Evolutionary conservation across 2,329 filamentous ascomycete genomes (phyloP).

Genomic region (Sarocladium oryzae): DNA sequence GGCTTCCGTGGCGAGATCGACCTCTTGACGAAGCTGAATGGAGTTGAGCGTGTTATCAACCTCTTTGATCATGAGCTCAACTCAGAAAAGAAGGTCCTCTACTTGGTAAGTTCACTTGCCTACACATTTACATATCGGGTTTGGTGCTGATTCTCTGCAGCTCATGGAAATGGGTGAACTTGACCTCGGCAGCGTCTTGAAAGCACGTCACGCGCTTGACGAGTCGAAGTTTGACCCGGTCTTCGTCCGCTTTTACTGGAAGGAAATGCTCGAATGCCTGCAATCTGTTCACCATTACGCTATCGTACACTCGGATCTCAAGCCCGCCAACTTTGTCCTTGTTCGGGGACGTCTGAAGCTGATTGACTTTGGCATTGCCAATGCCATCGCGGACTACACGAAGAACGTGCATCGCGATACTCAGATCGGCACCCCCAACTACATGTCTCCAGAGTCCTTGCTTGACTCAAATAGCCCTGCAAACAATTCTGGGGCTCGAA

Average conservation of each 20-base stretch:
- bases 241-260: slow-evolving; percentile 97
- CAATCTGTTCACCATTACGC: slow-evolving; percentile 82
- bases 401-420: slow-evolving; percentile 96
- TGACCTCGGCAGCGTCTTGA: slow-evolving; percentile 82
- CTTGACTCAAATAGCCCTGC: slow-evolving; percentile 70
- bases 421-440: slow-evolving; percentile 93
- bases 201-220: slow-evolving; percentile 63
- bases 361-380: slow-evolving; percentile 98
- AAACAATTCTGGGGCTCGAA: slow-evolving; percentile 31
- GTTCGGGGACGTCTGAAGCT: slow-evolving; percentile 87
- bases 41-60: slow-evolving; percentile 84
- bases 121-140: neutral
- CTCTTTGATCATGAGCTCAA: slow-evolving; percentile 93
- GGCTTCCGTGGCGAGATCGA: slow-evolving; percentile 97
- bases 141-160: slow-evolving; percentile 35
- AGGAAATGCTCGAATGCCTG: slow-evolving; percentile 97
- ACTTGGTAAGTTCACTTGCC: slow-evolving; percentile 54
- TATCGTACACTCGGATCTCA: slow-evolving; percentile 94
- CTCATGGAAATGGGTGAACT: slow-evolving; percentile 97
- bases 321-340: slow-evolving; percentile 94
- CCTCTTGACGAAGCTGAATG: slow-evolving; percentile 71
- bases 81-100: slow-evolving; percentile 80
- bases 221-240: slow-evolving; percentile 75
- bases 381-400: slow-evolving; percentile 94
- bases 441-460: slow-evolving; percentile 95